phyloP scores from a whole-genome alignment of 257 asterid genomes.

The Hygrophila difformis region DNA sequence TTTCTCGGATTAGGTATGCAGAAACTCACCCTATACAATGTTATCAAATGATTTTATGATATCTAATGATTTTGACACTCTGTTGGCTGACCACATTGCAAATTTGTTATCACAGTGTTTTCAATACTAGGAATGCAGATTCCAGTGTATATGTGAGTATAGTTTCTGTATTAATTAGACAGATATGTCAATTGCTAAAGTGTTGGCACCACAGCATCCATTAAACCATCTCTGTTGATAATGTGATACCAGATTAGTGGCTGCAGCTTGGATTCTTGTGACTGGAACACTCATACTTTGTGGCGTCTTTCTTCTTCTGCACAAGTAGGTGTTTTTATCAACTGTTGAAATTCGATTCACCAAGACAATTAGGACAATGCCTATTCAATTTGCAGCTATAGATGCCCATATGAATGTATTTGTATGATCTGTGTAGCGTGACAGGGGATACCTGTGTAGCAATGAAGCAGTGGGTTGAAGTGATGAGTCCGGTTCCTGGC shows the following conservation, averaged over 20 bases:
- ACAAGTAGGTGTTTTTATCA: conserved; percentile 39
- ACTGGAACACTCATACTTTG: conserved; percentile 73
- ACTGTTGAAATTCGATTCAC: no score
- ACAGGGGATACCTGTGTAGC: conserved; percentile 82
- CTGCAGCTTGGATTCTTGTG: conserved; percentile 82
- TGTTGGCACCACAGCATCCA: neutral
- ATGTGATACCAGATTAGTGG: conserved; percentile 59
- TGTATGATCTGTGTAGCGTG: conserved; percentile 42
- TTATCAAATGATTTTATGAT: no score
- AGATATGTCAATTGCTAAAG: no score
- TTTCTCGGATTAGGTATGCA: conserved; percentile 65
- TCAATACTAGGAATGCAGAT: conserved; percentile 67
- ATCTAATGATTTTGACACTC: no score
- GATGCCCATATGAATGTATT: no score
- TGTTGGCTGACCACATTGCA: conserved; percentile 9
- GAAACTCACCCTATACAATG: no score
- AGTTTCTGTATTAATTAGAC: neutral
- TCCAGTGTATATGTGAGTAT: conserved; percentile 75
- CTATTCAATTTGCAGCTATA: no score
- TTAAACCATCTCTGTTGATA: conserved; percentile 11
- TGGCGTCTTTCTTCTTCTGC: conserved; percentile 80
- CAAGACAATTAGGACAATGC: no score
- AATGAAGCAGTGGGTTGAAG: conserved; percentile 84
- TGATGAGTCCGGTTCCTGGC: conserved; percentile 81
- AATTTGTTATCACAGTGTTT: conserved; percentile 38